A percentile compares a stretch with the other conserved stretches of the same genome.
Evolutionary conservation across 805 yeast genomes (phyloP).

Genomic region (Ogataea populi-albae): DNA sequence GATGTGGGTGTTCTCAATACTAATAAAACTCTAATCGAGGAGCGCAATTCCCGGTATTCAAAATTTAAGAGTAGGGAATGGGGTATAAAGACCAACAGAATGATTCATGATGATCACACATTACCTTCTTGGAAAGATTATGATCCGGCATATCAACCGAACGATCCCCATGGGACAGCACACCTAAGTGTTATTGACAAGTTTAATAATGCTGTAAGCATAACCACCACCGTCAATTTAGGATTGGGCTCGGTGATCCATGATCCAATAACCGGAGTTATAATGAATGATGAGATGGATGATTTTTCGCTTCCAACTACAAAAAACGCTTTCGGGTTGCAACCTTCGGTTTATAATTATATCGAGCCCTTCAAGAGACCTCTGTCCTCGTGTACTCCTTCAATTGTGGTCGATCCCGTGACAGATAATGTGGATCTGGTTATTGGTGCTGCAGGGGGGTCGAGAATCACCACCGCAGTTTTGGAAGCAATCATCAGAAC

Average conservation of each 20-base stretch:
- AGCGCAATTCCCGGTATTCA: conserved; percentile 37
- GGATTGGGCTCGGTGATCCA: conserved; percentile 80
- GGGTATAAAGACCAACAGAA: conserved; percentile 47
- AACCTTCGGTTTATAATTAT: conserved; percentile 78
- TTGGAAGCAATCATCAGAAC: conserved; percentile 74
- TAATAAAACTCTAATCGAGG: conserved; percentile 23
- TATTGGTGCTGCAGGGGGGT: conserved; percentile 95
- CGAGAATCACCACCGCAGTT: conserved; percentile 77
- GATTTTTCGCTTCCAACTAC: conserved; percentile 77
- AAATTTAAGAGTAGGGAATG: conserved; percentile 53
- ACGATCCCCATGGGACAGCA: conserved; percentile 88
- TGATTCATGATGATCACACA: conserved; percentile 58
- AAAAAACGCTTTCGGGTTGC: conserved; percentile 73
- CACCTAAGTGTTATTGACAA: conserved; percentile 79
- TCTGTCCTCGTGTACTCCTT: conserved; percentile 77
- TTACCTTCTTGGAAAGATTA: conserved; percentile 65
- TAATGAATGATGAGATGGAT: conserved; percentile 91
- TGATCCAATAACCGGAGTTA: conserved; percentile 77
- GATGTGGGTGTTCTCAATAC: conserved; percentile 42
- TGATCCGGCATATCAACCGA: conserved; percentile 71
- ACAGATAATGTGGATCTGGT: conserved; percentile 55
- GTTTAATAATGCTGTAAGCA: conserved; percentile 71
- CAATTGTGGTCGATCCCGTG: conserved; percentile 49
- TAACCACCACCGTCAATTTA: conserved; percentile 87
- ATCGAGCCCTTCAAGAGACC: conserved; percentile 79